Conservation (phyloP, 1,139 yeast genomes). For the Meyerozyma elateridarum region DNA sequence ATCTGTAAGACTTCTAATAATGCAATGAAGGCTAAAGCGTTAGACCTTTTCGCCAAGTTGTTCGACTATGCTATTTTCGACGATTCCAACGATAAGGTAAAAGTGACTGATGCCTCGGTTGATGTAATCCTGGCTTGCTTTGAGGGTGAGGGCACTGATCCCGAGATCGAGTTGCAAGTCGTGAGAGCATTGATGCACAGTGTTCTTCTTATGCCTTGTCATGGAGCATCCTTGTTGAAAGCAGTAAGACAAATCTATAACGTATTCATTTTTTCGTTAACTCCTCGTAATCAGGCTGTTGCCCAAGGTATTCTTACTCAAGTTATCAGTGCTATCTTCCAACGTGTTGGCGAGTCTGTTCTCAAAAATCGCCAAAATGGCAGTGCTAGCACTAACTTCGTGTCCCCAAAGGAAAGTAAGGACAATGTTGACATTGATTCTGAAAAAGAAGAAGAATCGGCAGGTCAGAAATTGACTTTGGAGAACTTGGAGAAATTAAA, state of each 20-base stretch:
- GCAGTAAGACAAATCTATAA: slow-evolving; percentile 93
- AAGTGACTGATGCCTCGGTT: slow-evolving; percentile 77
- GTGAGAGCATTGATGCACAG: slow-evolving; percentile 89
- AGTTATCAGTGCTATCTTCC: slow-evolving; percentile 80
- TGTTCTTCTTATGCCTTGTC: slow-evolving; percentile 77
- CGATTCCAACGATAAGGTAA: slow-evolving; percentile 36
- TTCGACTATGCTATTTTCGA: slow-evolving; percentile 42
- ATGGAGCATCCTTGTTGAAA: slow-evolving; percentile 81
- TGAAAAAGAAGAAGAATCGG: slow-evolving; percentile 10
- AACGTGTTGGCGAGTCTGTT: slow-evolving; percentile 49
- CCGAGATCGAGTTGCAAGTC: slow-evolving; percentile 84
- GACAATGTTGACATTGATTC: slow-evolving; percentile 18
- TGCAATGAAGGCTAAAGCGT: slow-evolving; percentile 35
- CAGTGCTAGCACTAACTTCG: slow-evolving; percentile 20
- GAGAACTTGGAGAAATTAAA: slow-evolving; percentile 51
- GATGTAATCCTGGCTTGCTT: slow-evolving; percentile 82
- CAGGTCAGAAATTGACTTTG: slow-evolving; percentile 45
- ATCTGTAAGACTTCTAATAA: slow-evolving; percentile 31
- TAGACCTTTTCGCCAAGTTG: slow-evolving; percentile 42
- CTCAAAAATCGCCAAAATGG: slow-evolving; percentile 16
- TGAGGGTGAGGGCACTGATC: slow-evolving; percentile 89
- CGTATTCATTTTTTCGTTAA: slow-evolving; percentile 79
- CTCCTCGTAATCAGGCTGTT: slow-evolving; percentile 80
- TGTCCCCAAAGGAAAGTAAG: slow-evolving; percentile 17
- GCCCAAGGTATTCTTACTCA: slow-evolving; percentile 96